phyloP scores from a whole-genome alignment of 768 basidiomycete species.

The Clathrus columnatus region DNA sequence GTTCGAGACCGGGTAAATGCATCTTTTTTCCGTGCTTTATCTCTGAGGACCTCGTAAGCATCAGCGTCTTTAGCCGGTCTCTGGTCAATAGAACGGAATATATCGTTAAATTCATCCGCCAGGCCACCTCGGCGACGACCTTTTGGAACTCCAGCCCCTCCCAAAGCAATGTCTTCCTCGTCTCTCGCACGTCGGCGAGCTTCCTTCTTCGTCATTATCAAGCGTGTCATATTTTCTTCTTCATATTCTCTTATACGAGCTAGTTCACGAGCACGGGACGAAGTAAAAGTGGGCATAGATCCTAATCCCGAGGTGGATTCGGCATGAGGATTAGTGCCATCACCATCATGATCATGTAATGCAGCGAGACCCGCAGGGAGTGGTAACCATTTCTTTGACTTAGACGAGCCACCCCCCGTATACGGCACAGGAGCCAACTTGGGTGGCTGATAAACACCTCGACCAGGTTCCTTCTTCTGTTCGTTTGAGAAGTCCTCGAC shows the following conservation, averaged over 20 bases:
- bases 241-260: slow-evolving; percentile 81
- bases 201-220: slow-evolving; percentile 88
- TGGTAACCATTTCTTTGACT: slow-evolving; percentile 43
- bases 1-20: slow-evolving; percentile 51
- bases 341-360: slow-evolving; percentile 42
- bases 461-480: slow-evolving; percentile 20
- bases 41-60: slow-evolving; percentile 76
- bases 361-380: slow-evolving; percentile 56
- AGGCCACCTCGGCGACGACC: slow-evolving; percentile 56
- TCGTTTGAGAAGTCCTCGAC: slow-evolving; percentile 28
- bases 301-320: slow-evolving; percentile 73
- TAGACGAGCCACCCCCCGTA: slow-evolving; percentile 42
- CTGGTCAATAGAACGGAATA: slow-evolving; percentile 54
- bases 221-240: slow-evolving; percentile 87
- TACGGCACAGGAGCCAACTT: slow-evolving; percentile 87
- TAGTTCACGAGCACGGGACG: slow-evolving; percentile 70
- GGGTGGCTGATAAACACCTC: slow-evolving; percentile 72
- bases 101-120: slow-evolving; percentile 79
- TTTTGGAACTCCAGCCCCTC: slow-evolving; percentile 52
- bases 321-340: slow-evolving; percentile 52
- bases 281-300: slow-evolving; percentile 43
- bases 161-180: slow-evolving; percentile 82
- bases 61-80: slow-evolving; percentile 37
- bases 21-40: slow-evolving; percentile 53
- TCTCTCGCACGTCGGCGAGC: slow-evolving; percentile 60